Evolutionary conservation across 768 basidiomycete species (phyloP).

Genomic region (Suillus fuscotomentosus): DNA sequence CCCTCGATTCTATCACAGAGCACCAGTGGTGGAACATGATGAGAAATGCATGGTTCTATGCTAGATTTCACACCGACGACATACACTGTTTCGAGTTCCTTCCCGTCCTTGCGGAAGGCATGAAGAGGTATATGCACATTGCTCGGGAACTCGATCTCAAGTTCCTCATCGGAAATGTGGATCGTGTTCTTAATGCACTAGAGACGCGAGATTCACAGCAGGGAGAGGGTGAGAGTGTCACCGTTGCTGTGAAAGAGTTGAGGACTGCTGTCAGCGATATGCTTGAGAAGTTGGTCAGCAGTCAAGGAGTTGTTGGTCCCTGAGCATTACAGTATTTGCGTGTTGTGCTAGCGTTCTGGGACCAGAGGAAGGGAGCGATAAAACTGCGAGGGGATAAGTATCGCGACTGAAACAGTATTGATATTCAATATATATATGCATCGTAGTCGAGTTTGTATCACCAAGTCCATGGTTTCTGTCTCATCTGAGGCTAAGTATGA

Average conservation of each 20-base stretch:
- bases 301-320: background rate
- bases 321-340: background rate
- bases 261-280: background rate
- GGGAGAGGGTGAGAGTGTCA: background rate
- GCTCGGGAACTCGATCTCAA: background rate
- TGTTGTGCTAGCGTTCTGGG: background rate
- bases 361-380: background rate
- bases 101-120: background rate
- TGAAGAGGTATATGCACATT: background rate
- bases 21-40: background rate
- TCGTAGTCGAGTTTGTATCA: no score
- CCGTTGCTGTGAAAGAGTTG: background rate
- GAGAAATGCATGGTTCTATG: accelerated
- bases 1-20: background rate
- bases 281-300: background rate
- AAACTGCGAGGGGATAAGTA: background rate
- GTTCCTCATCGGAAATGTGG: accelerated
- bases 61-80: accelerated
- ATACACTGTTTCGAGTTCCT: background rate
- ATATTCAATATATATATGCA: no score
- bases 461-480: conserved; percentile 65
- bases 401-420: background rate
- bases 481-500: conserved; percentile 82
- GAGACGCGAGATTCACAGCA: background rate
- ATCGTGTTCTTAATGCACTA: accelerated